Base-by-base conservation (phyloP, 2,329 filamentous ascomycete species). In the Exophiala aquamarina region DNA sequence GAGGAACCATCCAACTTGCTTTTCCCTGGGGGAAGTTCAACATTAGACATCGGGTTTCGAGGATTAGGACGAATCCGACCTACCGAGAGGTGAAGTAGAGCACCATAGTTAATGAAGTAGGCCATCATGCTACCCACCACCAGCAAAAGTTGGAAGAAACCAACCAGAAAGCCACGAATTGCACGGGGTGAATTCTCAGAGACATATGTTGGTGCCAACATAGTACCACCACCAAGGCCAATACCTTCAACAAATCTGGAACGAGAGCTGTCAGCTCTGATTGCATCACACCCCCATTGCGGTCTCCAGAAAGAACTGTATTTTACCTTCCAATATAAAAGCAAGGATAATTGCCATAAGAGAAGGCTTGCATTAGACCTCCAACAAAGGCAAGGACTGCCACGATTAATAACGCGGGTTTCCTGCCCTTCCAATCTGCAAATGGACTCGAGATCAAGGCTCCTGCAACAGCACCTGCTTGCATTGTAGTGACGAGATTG, bases 401-500 rank as follows among this genome's bases (percentile, higher is more conserved):
- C 15, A 75, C 49, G 14, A 78, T 61, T 31, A 81, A 34, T 34
- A 89, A 69, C 15, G 74, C 72, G 11, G 53, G 59, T 36, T 76
- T 76, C 43, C 83, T 75, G 13, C 83, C 83, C 57, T 67, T 79
- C 54, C 62, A 61, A 44, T 74, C 70, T 6, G 71, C 68, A 6
- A 61, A 43, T 2, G 50, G 59, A 21, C 60, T 61, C 14, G 69
- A 75, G 44, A 78, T 49, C 53, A 87, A 71, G 47, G 82, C 82
- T 21, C 83, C 83, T 44, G 78, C 71, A 63, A 87, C 86, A 53
- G 81, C 85, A 41, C 84, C 84, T 33, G 78, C 83, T 65, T 87
- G 83, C 4, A 87, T 74, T 1, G 80, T 84, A n/a, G 83, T 85
- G 28, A 86, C 84, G 49, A 88, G 83, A 61, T 86, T 86, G 55